Evolutionary conservation across 164 flowering plant species (phyloP), one percentile per base, ranked within the genome.

Genomic region (Cinnamomum chago): DNA sequence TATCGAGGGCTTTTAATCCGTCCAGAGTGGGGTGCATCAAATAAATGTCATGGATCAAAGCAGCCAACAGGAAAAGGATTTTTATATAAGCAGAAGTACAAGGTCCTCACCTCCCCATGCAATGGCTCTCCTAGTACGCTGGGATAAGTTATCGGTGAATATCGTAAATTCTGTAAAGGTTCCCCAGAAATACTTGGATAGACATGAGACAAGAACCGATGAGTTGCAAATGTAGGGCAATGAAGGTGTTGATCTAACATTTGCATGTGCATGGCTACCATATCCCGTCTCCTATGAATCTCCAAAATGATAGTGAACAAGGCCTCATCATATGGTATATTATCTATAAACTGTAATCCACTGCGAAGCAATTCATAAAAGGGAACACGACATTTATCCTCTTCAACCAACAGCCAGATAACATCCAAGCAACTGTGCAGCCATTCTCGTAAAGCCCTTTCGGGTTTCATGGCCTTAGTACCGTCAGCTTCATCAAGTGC

Each of bases 201-300:
- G 25, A 87, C 86, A 77, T 85, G 94, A 70, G 91, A 82, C 35
- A 91, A 50, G 78, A 88, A 84, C 65, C 99, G 83, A 62, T 86
- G 93, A 71, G 94, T 92, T 58, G 94, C 99, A 87, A 96, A 96
- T 68, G 98, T 84, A 40, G 98, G 99, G 82, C 97, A 92, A 68
- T 96, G 98, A 73, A 96, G 94, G 75, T 96, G 99, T 65, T 92
- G 98, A 84, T 96, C 99, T 71, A 96, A 80, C 98, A 96, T 96
- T 77, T 85, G 95, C 99, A 96, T 96, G 85, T 96, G 98, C 90
- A 87, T 89, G 18, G 99, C 99, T 89, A 96, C 92, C 95, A 89
- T 88, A 85, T 96, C 98, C 73, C 99, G 86, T 80, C 98, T 94
- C 85, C 93, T 79, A 77, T 96, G 99, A 71, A 92, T 90, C 85